A percentile compares a stretch with the other conserved stretches of the same genome.
Evolutionary conservation across 2,329 filamentous ascomycete species (phyloP).

Genomic region (Fusarium denticulatum): DNA sequence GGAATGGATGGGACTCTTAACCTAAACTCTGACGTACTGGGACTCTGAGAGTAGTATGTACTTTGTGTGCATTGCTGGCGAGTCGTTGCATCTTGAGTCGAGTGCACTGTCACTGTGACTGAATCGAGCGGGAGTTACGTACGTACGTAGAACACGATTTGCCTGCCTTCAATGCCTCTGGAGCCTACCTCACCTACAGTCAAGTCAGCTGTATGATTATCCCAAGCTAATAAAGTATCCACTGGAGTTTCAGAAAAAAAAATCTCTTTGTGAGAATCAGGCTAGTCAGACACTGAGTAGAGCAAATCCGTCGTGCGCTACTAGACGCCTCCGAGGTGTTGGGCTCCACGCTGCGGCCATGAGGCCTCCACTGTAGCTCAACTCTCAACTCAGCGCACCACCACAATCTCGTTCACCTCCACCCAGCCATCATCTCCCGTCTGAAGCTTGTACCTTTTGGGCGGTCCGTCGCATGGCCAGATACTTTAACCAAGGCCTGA

Average conservation of each 20-base stretch:
- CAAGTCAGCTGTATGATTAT: neutral
- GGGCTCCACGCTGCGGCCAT: conserved; percentile 38
- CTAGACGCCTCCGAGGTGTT: conserved; percentile 34
- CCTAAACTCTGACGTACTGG: neutral
- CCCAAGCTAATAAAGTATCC: conserved; percentile 22
- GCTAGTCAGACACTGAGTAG: conserved; percentile 24
- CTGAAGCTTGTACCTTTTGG: conserved; percentile 24
- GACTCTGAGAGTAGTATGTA: neutral
- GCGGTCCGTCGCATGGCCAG: conserved; percentile 23
- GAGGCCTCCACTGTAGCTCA: conserved; percentile 35
- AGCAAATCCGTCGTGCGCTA: conserved; percentile 36
- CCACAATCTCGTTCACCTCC: conserved; percentile 22
- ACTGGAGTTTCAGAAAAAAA: conserved; percentile 39
- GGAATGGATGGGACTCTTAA: neutral
- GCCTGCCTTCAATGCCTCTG: neutral
- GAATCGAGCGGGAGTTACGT: neutral
- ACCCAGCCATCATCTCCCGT: conserved; percentile 24
- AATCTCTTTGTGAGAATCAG: conserved; percentile 15
- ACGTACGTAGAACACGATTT: conserved; percentile 8
- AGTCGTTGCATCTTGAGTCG: conserved; percentile 2
- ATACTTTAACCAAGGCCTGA: neutral
- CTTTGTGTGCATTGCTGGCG: neutral
- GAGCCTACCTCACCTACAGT: neutral
- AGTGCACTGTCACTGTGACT: neutral
- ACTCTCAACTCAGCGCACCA: conserved; percentile 30